Evolutionary conservation across 2,329 filamentous ascomycete genomes (phyloP), one percentile per base, ranked within the genome.

Genomic region (Rhynchosporium graminicola): DNA sequence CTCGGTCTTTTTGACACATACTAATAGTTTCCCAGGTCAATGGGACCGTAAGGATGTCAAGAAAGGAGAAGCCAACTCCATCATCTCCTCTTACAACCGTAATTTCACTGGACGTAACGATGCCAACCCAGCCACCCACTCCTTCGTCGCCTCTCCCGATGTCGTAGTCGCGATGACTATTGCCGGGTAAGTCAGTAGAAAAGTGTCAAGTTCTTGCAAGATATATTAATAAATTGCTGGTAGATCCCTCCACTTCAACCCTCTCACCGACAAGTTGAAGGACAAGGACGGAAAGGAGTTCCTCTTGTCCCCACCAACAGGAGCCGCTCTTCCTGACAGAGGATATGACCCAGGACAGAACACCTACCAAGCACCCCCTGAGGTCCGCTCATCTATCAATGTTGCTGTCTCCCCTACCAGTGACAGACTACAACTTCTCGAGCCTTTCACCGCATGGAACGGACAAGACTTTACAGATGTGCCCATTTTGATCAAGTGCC

Each of bases 21-120:
- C 42, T 43, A 43, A 43, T 43, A 6, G 6, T 43, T 10, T 52
- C 13, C 33, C 31, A 77, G 92, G 91, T 63, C 94, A 98, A 80
- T 98, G 95, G 95, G 92, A 97, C 75, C 90, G 95, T 71, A 83
- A 82, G 69, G 94, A 98, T 72, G 92, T 97, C 61, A 90, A 93
- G 85, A 97, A 98, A 87, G 94, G 94, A 70, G 88, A 91, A 72
- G 82, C 92, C 74, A 99, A 99, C 87, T 96, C 92, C 6, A 99
- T 99, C 77, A 83, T 99, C 76, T 97, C 93, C 52, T 98, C 95
- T 33, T 99, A 97, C 88, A 99, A 99, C 89, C 92, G 95, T 80
- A 98, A 99, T 87, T 98, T 99, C 83, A 98, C 94, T 65, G 94
- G 94, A 70, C 92, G 95, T 76, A 98, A 98, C 78, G 93, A 97